These are phyloP conservation scores for Phlebopus sp. DNA, from an alignment of 1,284 basidiomycete genomes.

Conservation along the genomic window DNA sequence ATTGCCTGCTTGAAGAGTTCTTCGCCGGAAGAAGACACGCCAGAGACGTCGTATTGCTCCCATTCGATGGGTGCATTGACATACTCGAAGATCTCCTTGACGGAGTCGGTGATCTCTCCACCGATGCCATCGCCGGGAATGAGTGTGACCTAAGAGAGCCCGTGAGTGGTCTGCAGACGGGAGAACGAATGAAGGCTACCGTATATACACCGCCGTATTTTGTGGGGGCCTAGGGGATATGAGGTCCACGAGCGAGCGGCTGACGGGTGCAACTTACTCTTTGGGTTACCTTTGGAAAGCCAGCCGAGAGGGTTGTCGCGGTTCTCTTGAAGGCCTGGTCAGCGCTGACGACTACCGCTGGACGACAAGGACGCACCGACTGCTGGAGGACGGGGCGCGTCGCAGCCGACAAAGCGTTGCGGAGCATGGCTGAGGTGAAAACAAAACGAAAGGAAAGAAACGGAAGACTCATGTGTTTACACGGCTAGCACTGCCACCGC, in stretches of 20 bases:
- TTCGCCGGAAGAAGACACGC: conserved; percentile 92
- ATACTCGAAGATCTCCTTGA: conserved; percentile 98
- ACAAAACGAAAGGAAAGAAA: conserved; percentile 25
- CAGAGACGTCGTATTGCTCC: conserved; percentile 98
- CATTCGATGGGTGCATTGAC: conserved; percentile 99
- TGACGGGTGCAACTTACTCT: conserved; percentile 45
- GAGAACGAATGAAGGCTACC: conserved; percentile 43
- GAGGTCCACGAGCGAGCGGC: conserved; percentile 7
- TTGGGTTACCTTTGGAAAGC: conserved; percentile 72
- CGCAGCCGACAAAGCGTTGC: conserved; percentile 58
- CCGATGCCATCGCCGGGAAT: conserved; percentile 98
- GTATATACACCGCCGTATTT: conserved; percentile 96
- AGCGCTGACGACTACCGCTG: not conserved
- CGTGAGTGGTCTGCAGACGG: conserved; percentile 20
- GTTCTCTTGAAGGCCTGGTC: conserved; percentile 46
- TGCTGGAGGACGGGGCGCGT: conserved; percentile 52
- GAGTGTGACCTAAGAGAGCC: conserved; percentile 70
- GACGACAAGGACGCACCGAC: conserved; percentile 41
- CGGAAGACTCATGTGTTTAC: conserved; percentile 14
- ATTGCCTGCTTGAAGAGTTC: conserved; percentile 96
- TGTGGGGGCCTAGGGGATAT: conserved; percentile 64
- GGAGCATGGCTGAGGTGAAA: conserved; percentile 52
- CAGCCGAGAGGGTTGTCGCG: conserved; percentile 79
- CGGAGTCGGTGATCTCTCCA: conserved; percentile 94
- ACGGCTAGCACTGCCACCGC: conserved; percentile 7